A percentile compares a stretch with the other conserved stretches of the same genome.
phyloP scores from a whole-genome alignment of 1,139 yeast genomes.

The Blastobotrys illinoisensis region DNA sequence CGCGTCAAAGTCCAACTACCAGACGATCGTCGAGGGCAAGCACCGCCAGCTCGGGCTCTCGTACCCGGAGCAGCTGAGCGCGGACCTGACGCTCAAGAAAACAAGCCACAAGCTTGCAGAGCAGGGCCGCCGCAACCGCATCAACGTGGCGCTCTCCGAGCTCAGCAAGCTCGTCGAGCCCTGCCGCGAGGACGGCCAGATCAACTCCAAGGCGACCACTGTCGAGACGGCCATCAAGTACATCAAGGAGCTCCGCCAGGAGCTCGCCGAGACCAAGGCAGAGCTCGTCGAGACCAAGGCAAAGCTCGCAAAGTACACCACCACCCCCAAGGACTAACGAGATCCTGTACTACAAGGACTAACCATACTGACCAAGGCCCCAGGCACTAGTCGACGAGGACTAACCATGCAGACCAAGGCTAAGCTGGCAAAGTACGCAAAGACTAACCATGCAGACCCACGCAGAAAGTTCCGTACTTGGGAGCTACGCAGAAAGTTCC shows the following conservation, averaged over 20 bases:
- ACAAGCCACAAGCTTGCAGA: conserved; percentile 91
- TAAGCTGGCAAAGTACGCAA: no score
- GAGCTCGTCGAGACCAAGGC: conserved; percentile 16
- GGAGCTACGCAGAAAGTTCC: no score
- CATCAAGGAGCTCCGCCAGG: conserved; percentile 49
- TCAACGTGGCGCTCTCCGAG: conserved; percentile 80
- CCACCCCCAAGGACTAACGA: no score
- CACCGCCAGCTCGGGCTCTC: conserved; percentile 38
- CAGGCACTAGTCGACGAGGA: no score
- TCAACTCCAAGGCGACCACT: conserved; percentile 86
- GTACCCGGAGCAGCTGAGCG: conserved; percentile 37
- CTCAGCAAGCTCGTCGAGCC: conserved; percentile 65
- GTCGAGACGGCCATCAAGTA: conserved; percentile 81
- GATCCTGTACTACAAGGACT: no score
- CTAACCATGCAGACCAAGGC: no score
- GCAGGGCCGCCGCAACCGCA: conserved; percentile 89
- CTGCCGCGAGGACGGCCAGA: conserved; percentile 32
- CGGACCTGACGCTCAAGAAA: conserved; percentile 38
- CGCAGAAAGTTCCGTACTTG: no score
- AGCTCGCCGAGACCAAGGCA: conserved; percentile 37
- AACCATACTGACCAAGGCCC: no score
- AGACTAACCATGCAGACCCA: no score
- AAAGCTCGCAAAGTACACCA: not conserved
- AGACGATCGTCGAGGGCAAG: conserved; percentile 40
- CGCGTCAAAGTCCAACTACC: conserved; percentile 40